phyloP scores from a whole-genome alignment of 1,284 basidiomycete species.

The Sporisorium exsertum region DNA sequence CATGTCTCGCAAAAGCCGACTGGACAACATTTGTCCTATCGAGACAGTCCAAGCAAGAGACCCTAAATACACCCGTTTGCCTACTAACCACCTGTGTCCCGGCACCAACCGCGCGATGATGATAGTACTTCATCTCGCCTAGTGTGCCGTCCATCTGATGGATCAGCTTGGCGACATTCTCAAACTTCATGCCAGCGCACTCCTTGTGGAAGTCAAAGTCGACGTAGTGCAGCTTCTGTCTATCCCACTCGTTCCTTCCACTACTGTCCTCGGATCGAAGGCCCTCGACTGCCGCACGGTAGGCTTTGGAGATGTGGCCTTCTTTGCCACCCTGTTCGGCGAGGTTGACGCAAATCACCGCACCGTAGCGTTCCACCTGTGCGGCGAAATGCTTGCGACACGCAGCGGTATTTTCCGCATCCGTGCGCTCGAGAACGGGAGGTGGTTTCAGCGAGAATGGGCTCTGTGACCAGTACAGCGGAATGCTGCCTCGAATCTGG shows the following conservation, averaged over 20 bases:
- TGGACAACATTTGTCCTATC: slow-evolving; percentile 98
- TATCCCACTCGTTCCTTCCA: slow-evolving; percentile 78
- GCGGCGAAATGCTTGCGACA: slow-evolving; percentile 57
- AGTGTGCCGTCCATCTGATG: slow-evolving; percentile 84
- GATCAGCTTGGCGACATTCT: slow-evolving; percentile 72
- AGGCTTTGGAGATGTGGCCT: slow-evolving; percentile 81
- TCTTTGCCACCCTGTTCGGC: slow-evolving; percentile 92
- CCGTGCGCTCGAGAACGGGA: slow-evolving; percentile 93
- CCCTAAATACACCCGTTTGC: slow-evolving; percentile 90
- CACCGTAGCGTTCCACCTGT: slow-evolving; percentile 76
- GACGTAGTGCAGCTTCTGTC: slow-evolving; percentile 94
- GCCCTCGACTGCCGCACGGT: slow-evolving; percentile 76
- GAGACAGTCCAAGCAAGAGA: slow-evolving; percentile 94
- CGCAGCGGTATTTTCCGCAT: slow-evolving; percentile 76
- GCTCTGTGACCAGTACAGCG: slow-evolving; percentile 96
- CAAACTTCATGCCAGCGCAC: slow-evolving; percentile 78
- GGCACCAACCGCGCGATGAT: slow-evolving; percentile 14
- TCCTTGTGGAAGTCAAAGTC: slow-evolving; percentile 95
- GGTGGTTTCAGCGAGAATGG: slow-evolving; percentile 81
- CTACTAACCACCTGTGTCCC: slow-evolving; percentile 70
- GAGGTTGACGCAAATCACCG: slow-evolving; percentile 74
- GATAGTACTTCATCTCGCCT: slow-evolving; percentile 73
- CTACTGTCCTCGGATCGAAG: slow-evolving; percentile 81
- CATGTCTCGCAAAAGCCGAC: slow-evolving; percentile 87
- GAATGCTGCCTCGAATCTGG: slow-evolving; percentile 87